A percentile compares a stretch with the other conserved stretches of the same genome.
These are phyloP conservation scores for Aspergillus fructus DNA, from an alignment of 2,329 filamentous ascomycete species.

Conservation along the genomic window DNA sequence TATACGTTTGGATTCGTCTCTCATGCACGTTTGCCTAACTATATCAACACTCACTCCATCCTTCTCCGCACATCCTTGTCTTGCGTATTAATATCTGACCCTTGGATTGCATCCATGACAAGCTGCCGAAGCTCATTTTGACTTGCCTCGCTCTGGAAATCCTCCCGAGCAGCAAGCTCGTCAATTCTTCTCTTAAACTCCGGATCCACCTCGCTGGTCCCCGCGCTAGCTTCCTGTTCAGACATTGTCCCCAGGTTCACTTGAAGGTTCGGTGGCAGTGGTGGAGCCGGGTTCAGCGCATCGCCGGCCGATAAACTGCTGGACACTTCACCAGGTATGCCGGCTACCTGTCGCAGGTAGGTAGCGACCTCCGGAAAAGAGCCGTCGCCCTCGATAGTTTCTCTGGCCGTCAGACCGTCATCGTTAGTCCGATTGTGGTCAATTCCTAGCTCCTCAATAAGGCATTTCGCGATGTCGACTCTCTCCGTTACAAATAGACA, in stretches of 20 bases:
- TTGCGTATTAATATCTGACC: slow-evolving; percentile 59
- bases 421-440: slow-evolving; percentile 65
- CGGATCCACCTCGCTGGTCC: slow-evolving; percentile 67
- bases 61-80: slow-evolving; percentile 65
- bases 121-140: slow-evolving; percentile 77
- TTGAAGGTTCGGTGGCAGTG: slow-evolving; percentile 72
- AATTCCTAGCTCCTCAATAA: slow-evolving; percentile 80
- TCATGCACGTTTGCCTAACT: neutral
- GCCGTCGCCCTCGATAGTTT: slow-evolving; percentile 76
- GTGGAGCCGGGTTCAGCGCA: slow-evolving; percentile 52
- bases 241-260: slow-evolving; percentile 76
- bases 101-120: slow-evolving; percentile 75
- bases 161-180: slow-evolving; percentile 76
- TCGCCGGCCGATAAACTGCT: slow-evolving; percentile 28
- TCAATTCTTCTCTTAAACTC: slow-evolving; percentile 86
- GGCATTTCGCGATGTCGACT: slow-evolving; percentile 69
- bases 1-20: slow-evolving; percentile 4
- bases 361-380: slow-evolving; percentile 74
- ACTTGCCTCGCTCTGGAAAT: slow-evolving; percentile 78
- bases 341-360: slow-evolving; percentile 59
- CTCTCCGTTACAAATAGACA: slow-evolving; percentile 92
- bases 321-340: slow-evolving; percentile 24
- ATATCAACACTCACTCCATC: slow-evolving; percentile 48
- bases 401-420: slow-evolving; percentile 75
- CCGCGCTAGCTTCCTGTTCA: slow-evolving; percentile 55